Evolutionary conservation across 2,329 filamentous ascomycete species (phyloP), one percentile per base, ranked within the genome.

Genomic region (Cladosporium oxysporum): DNA sequence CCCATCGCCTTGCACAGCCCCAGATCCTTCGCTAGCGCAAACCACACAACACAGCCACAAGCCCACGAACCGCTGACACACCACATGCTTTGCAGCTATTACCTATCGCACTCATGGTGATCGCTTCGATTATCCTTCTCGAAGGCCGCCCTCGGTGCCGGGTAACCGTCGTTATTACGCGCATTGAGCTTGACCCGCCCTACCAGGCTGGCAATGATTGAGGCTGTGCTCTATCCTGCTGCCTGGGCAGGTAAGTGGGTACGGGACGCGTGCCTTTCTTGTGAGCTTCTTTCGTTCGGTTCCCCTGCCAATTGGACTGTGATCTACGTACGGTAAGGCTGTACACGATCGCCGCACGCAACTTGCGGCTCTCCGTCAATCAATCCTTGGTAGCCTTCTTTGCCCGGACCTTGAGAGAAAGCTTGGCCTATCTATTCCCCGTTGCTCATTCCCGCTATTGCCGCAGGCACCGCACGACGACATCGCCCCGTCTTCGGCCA

Each of bases 401-500:
- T 53, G 14, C 26, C 10, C 18, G 26, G 28, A 31, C 16, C 12
- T 16, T 47, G 58, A 44, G 16, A 18, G 21, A 28, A 63, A 37
- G 49, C 50, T 55, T 64, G 55, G 55, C n/a, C 53, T n/a, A 33
- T 31, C 29, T 29, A 44, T 44, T 16, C 41, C 41, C 41, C 14
- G 14, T 37, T 16, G 2, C 12, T 18, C 35, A 18, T 37, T 37
- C 35, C 62, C 31, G 31, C 35, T 41, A 66, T 62, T 28, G 16
- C 35, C 57, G 33, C 33, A 66, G 47, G 57, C 75, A 74, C 85
- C 85, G 89, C 29, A 88, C 85, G 23, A 89, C 75, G 35, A 90
- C 83, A 76, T 89, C 87, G n/a, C 87, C 87, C 26, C 77, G 77
- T 62, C 87, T 80, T 65, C 87, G 82, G 79, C 78, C 80, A 75